Percentiles rank a stretch among this genome's conserved stretches.
phyloP scores from a whole-genome alignment of 2,329 filamentous ascomycete species.

The Helotiales sp. region DNA sequence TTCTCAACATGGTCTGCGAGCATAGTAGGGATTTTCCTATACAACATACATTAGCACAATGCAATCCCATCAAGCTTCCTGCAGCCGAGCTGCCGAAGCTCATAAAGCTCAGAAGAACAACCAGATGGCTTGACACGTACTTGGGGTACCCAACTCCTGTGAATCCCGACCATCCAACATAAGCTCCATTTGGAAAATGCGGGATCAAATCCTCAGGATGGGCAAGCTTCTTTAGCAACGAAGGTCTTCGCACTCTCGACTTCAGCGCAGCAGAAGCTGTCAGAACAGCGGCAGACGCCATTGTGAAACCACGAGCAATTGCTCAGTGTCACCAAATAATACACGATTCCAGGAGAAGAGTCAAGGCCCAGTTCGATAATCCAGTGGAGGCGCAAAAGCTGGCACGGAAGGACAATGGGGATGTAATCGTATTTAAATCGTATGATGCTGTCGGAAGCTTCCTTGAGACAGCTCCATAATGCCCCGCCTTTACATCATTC shows the following conservation, averaged over 20 bases:
- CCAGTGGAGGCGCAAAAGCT: background rate
- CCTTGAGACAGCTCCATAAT: conserved; percentile 11
- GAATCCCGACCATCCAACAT: conserved; percentile 89
- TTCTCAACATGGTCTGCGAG: conserved; percentile 87
- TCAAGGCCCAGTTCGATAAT: background rate
- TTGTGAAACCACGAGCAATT: conserved; percentile 12
- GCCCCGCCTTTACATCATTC: conserved; percentile 3
- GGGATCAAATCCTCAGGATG: conserved; percentile 77
- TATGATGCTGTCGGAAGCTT: conserved; percentile 19
- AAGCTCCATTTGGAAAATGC: conserved; percentile 80
- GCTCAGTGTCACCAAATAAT: conserved; percentile 1
- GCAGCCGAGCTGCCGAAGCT: conserved; percentile 2
- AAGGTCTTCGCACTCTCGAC: conserved; percentile 72
- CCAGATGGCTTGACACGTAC: conserved; percentile 45
- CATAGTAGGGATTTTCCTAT: conserved; percentile 77
- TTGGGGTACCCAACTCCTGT: conserved; percentile 89
- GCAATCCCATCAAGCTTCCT: background rate
- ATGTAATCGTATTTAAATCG: background rate
- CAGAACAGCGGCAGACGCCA: conserved; percentile 29
- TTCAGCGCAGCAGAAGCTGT: conserved; percentile 57
- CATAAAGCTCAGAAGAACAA: background rate
- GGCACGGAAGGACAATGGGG: background rate
- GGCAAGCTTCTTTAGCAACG: conserved; percentile 77
- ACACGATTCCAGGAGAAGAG: background rate
- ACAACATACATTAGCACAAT: conserved; percentile 12